Evolutionary conservation across 257 asterid species (phyloP).

Genomic region (Rehmannia glutinosa): DNA sequence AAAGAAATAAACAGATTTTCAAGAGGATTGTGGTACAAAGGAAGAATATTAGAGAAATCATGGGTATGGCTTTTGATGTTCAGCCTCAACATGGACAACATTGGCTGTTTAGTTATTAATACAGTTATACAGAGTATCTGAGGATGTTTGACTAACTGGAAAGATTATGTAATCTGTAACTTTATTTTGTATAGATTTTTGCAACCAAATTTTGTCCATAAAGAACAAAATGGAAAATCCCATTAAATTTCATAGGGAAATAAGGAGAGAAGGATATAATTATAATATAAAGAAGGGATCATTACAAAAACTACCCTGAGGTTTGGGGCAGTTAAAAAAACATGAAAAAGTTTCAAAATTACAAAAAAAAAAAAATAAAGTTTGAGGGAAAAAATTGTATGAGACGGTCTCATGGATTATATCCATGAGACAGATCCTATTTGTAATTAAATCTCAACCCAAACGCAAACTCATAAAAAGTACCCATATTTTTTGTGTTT

Average conservation of each 20-base stretch:
- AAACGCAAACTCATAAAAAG: no score
- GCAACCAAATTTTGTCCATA: background rate
- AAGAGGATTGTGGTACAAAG: slow-evolving; percentile 24
- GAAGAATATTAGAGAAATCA: slow-evolving; percentile 19
- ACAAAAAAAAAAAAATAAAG: no score
- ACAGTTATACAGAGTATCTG: background rate
- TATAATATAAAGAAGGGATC: no score
- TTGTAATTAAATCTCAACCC: no score
- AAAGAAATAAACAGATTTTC: slow-evolving; percentile 27
- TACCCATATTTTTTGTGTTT: no score
- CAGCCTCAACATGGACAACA: background rate
- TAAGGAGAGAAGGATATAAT: background rate
- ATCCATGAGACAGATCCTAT: no score
- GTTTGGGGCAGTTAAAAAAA: no score
- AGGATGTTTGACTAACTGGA: background rate
- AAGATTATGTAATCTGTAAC: slow-evolving; percentile 4
- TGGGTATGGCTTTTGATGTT: background rate
- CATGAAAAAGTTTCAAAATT: no score
- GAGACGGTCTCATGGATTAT: no score
- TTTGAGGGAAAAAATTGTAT: no score
- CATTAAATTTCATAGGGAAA: background rate
- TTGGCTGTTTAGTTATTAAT: background rate
- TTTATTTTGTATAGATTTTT: background rate
- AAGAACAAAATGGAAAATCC: slow-evolving; percentile 1
- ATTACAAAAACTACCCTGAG: no score